These are phyloP conservation scores for Suillus spraguei DNA, from an alignment of 768 basidiomycete species.

Conservation along the genomic window DNA sequence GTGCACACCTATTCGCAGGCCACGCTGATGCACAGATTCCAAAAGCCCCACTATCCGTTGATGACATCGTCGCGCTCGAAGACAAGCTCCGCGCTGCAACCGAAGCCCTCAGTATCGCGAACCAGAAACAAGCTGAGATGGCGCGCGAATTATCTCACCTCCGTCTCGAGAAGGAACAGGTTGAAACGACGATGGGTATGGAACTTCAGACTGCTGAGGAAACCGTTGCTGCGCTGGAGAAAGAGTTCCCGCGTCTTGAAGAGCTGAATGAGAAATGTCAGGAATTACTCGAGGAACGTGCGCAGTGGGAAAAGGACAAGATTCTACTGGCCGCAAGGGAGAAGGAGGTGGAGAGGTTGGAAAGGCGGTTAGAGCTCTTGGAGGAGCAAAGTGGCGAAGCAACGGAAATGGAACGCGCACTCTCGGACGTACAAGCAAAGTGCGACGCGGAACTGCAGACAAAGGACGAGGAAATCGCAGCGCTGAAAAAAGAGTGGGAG, in stretches of 20 bases:
- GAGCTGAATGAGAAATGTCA: conserved; percentile 50
- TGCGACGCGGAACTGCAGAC: conserved; percentile 42
- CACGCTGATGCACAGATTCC: conserved; percentile 66
- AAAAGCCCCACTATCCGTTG: conserved; percentile 44
- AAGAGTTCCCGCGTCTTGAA: conserved; percentile 54
- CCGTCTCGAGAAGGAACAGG: conserved; percentile 67
- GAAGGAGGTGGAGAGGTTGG: conserved; percentile 40
- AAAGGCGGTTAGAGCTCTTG: conserved; percentile 43
- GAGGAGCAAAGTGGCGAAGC: conserved; percentile 46
- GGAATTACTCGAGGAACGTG: conserved; percentile 50
- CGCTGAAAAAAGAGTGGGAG: conserved; percentile 43
- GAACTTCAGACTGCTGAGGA: conserved; percentile 72
- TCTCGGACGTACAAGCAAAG: conserved; percentile 38
- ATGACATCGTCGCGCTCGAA: conserved; percentile 57
- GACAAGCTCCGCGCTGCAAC: conserved; percentile 65
- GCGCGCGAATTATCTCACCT: conserved; percentile 62
- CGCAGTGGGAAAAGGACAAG: conserved; percentile 52
- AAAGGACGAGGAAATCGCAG: conserved; percentile 41
- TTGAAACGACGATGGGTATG: conserved; percentile 63
- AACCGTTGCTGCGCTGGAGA: conserved; percentile 57
- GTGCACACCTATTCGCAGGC: conserved; percentile 84
- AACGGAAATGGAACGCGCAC: conserved; percentile 41
- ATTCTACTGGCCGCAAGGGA: conserved; percentile 39
- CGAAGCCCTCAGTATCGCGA: conserved; percentile 56
- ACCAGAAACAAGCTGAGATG: conserved; percentile 63